Evolutionary conservation across 1,284 basidiomycete genomes (phyloP), one percentile per base, ranked within the genome.

Genomic region (Fomitopsis pinicola): DNA sequence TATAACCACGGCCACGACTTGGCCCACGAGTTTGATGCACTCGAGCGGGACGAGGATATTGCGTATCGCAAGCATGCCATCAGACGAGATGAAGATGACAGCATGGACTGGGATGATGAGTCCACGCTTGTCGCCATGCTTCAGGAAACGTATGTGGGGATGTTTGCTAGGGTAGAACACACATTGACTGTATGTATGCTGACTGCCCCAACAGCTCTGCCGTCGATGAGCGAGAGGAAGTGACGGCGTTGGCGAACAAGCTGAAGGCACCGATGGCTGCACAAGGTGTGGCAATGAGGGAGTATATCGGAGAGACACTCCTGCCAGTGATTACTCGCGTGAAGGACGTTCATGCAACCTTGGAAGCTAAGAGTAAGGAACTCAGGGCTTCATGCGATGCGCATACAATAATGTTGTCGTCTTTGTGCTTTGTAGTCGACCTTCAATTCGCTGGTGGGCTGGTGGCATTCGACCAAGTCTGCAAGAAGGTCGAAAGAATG

Each of bases 51-150:
- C 22, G 59, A 66, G 19, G 59, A 61, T 9, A 54, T 57, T 26
- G 52, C 60, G n/a, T 54, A 54, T 17, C 52, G 52, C 35, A 54
- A 54, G 36, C 52, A 53, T n/a, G 64, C 64, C 38, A 57, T 46
- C 42, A 19, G 59, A n/a, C 56, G 67, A 46, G 67, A 69, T 2
- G 65, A 69, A 22, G 76, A 74, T 17, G 71, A 75, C 64, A 36
- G 68, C 71, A 79, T 81, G 66, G 72, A 75, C 59, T 86, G 83
- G 83, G 81, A 85, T 63, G 82, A 85, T 61, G 84, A 85, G 67
- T 73, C 71, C 33, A 83, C 83, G 1, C 75, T 86, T 38, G 77
- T 83, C n/a, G 80, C 80, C 30, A 75, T 84, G 60, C 70, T 85
- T 65, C 76, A 82, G 57, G 78, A 81, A 56, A 73, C 71, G 81